Conservation (phyloP, 2,329 filamentous ascomycete genomes). For the Triangularia setosa region DNA sequence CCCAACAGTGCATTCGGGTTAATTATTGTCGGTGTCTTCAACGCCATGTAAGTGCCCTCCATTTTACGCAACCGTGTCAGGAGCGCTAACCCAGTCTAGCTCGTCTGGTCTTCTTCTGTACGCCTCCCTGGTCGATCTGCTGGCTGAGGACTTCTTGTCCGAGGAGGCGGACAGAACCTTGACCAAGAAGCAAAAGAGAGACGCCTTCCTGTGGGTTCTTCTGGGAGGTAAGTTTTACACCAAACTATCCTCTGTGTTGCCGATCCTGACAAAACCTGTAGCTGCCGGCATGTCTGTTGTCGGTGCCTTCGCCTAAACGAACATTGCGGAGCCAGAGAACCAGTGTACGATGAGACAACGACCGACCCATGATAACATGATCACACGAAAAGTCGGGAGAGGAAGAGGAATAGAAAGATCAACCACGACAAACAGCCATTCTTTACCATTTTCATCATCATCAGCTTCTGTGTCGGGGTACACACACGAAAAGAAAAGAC, state of each 20-base stretch:
- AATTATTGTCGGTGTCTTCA: conserved; percentile 62
- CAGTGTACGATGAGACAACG: neutral
- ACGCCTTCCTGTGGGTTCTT: conserved; percentile 49
- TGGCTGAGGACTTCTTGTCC: conserved; percentile 63
- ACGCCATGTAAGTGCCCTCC: conserved; percentile 51
- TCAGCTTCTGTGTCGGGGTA: neutral
- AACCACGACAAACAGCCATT: neutral
- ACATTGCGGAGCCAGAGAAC: neutral
- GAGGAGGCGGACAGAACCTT: conserved; percentile 49
- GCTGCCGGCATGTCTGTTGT: conserved; percentile 45
- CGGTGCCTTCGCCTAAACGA: conserved; percentile 42
- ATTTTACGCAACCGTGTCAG: neutral
- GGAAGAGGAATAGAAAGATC: neutral
- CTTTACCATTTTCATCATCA: neutral
- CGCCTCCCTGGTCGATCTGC: conserved; percentile 58
- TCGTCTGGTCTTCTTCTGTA: conserved; percentile 60
- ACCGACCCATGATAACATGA: neutral
- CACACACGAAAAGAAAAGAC: neutral
- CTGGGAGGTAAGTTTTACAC: conserved; percentile 41
- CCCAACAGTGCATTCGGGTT: conserved; percentile 60
- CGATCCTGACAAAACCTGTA: conserved; percentile 23
- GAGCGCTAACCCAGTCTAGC: conserved; percentile 29
- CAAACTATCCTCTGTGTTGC: neutral
- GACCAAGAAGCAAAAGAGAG: conserved; percentile 49
- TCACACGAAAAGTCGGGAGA: neutral